Evolutionary conservation across 768 basidiomycete species (phyloP), one percentile per base, ranked within the genome.

Genomic region (Agaricus bisporus): DNA sequence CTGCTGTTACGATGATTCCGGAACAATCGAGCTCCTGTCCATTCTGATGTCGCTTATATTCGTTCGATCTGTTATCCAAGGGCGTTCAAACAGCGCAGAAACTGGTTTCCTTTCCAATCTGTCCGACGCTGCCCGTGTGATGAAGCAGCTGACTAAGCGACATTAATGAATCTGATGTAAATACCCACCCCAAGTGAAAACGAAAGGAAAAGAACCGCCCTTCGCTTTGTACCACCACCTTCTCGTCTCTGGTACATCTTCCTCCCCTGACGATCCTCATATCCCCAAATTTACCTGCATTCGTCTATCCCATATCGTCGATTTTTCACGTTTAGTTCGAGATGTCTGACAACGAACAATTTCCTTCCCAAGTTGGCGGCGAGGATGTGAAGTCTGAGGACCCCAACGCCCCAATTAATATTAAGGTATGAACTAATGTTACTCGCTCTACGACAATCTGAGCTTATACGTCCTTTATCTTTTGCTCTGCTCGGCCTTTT

Each of bases 401-500:
- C 58, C 67, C 75, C 8, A 80, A 81, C 59, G 71, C 78, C 12
- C 79, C 88, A 32, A 90, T 91, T 65, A 90, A 88, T 63, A 81
- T 91, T 68, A 90, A 87, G 80, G 88, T 88, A 51, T 48, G 60
- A 22, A 37, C 11, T 7, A n/a, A 11, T 25, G n/a, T 32, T 17
- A 4, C 8, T 18, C 8, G 4, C 25, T 29, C 5, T 11, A 32
- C 32, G 15, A 6, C 10, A n/a, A 45, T 14, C 11, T 26, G 20
- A 45, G n/a, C 44, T 45, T 15, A 48, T 48, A n/a, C 17, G 3
- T 4, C 32, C 32, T 20, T 35, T 1, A 7, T 46, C n/a, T 45
- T 20, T 25, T 36, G 12, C 35, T 37, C 12, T 39, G 5, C 18
- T 15, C 42, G 42, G 25, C 29, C 32, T 48, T 48, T 48, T 35